Conservation (phyloP, 2,329 filamentous ascomycete species). For the Thielaviopsis populi region DNA sequence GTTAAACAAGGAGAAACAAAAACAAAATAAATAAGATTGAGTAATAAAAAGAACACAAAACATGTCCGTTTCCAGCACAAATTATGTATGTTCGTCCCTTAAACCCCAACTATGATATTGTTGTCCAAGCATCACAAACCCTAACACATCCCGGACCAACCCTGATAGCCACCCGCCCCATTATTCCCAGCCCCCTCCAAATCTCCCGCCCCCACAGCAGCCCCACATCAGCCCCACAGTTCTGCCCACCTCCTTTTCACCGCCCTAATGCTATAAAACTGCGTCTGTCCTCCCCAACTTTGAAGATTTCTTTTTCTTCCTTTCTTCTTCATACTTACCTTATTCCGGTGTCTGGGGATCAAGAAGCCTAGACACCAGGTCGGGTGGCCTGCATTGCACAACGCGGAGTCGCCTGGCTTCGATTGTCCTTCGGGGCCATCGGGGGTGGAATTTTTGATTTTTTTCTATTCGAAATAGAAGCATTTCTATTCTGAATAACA, state of each 20-base stretch:
- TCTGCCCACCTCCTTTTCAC: background rate
- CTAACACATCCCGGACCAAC: background rate
- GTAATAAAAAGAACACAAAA: background rate
- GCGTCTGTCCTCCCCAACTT: slow-evolving; percentile 9
- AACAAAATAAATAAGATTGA: background rate
- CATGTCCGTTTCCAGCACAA: background rate
- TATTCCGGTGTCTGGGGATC: slow-evolving; percentile 30
- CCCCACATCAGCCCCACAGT: background rate
- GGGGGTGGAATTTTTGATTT: slow-evolving; percentile 36
- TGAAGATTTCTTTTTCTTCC: slow-evolving; percentile 21
- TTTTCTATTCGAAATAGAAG: slow-evolving; percentile 16
- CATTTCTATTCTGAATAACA: slow-evolving; percentile 10
- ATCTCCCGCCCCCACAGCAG: background rate
- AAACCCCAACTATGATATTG: background rate
- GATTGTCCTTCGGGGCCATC: slow-evolving; percentile 39
- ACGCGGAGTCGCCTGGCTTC: slow-evolving; percentile 33
- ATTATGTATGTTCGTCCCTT: background rate
- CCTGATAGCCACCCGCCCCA: background rate
- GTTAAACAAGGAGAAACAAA: background rate
- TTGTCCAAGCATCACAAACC: background rate
- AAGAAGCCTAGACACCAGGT: slow-evolving; percentile 29
- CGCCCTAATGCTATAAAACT: slow-evolving; percentile 23
- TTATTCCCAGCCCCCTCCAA: background rate
- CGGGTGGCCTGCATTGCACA: slow-evolving; percentile 39
- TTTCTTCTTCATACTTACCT: slow-evolving; percentile 39